Percentiles rank a stretch among this genome's conserved stretches.
phyloP scores from a whole-genome alignment of 78 protist genomes.

The Guillardia theta region DNA sequence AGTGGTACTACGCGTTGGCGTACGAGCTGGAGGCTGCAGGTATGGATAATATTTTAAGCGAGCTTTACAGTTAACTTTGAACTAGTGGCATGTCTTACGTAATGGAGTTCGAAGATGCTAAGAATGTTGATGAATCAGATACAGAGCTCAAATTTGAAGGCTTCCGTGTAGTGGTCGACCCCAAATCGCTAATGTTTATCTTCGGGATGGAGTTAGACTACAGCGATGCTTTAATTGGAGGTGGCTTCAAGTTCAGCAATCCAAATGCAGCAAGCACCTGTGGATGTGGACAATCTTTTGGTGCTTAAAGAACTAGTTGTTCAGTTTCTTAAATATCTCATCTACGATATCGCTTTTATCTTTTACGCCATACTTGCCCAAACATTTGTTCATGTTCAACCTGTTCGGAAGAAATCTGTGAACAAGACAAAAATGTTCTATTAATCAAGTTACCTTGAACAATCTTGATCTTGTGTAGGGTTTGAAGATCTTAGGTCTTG shows the following conservation, averaged over 20 bases:
- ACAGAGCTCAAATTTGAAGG: not conserved
- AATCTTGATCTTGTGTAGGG: no score
- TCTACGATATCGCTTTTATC: no score
- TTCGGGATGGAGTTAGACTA: not conserved
- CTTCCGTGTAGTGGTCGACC: not conserved
- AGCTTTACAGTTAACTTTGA: not conserved
- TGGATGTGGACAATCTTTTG: not conserved
- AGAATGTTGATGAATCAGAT: not conserved
- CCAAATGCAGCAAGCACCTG: not conserved
- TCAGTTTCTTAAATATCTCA: no score
- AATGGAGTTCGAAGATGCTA: not conserved
- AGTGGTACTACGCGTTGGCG: not conserved
- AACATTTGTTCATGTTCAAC: no score
- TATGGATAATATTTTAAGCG: not conserved
- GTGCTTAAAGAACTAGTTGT: no score
- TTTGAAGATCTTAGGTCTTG: no score
- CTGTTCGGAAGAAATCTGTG: no score
- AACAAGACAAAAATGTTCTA: no score
- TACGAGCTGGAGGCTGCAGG: not conserved
- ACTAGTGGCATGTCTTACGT: slow-evolving; percentile 1
- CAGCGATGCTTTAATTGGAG: not conserved
- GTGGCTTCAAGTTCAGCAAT: not conserved
- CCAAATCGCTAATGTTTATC: not conserved
- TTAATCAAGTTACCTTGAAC: no score
- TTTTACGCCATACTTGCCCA: no score